These are phyloP conservation scores for Vaucheria bursata DNA, from an alignment of 352 stramenopile genomes.

Conservation along the genomic window DNA sequence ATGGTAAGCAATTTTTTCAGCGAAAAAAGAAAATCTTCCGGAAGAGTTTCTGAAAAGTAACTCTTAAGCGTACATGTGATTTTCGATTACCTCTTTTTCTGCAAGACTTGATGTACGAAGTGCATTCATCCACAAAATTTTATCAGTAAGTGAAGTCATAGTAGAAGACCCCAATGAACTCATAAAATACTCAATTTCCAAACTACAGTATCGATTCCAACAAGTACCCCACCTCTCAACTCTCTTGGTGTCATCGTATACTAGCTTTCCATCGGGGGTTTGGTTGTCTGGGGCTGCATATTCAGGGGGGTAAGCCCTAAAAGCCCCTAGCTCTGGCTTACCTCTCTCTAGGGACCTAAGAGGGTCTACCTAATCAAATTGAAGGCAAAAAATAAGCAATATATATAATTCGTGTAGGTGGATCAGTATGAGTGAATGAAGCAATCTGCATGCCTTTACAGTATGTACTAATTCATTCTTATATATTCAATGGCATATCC, in stretches of 20 bases:
- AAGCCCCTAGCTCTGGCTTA: conserved; percentile 86
- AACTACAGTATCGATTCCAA: conserved; percentile 86
- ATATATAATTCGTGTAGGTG: no score
- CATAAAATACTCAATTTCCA: conserved; percentile 95
- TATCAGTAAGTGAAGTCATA: conserved; percentile 78
- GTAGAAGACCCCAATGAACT: conserved; percentile 75
- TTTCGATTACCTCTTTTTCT: conserved; percentile 40
- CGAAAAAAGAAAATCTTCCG: no score
- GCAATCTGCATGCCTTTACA: no score
- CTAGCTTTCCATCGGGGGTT: conserved; percentile 85
- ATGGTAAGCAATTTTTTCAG: no score
- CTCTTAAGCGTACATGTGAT: no score
- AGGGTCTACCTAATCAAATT: conserved; percentile 72
- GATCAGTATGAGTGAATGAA: no score
- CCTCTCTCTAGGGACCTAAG: conserved; percentile 81
- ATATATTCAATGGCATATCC: no score
- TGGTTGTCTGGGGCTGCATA: conserved; percentile 82
- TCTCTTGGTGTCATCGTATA: conserved; percentile 76
- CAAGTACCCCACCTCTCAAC: conserved; percentile 91
- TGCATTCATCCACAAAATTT: conserved; percentile 70
- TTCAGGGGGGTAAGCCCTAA: conserved; percentile 92
- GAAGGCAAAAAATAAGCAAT: no score
- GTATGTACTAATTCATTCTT: no score
- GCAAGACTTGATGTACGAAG: conserved; percentile 35
- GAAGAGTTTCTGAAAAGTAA: no score